Conservation (phyloP, 305 asterid species). For the Fraxinus floribunda region DNA sequence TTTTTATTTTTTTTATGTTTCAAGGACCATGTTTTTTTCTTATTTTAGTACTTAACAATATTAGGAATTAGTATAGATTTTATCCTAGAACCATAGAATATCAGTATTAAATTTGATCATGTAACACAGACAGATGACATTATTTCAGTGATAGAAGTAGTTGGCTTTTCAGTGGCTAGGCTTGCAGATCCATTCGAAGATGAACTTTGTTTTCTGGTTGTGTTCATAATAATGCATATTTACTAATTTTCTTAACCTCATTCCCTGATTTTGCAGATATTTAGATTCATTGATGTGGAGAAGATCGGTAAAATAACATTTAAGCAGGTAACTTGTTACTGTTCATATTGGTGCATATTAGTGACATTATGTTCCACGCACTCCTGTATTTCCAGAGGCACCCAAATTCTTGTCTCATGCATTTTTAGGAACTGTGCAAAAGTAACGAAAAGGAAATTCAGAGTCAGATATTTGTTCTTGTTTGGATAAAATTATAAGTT, state of each 20-base stretch:
- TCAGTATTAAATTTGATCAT: neutral
- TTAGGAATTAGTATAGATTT: neutral
- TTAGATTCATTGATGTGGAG: slow-evolving; percentile 69
- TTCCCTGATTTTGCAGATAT: slow-evolving; percentile 55
- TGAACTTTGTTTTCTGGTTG: slow-evolving; percentile 3
- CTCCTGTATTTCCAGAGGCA: neutral
- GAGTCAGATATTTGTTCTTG: neutral
- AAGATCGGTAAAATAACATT: slow-evolving; percentile 73
- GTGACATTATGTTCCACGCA: neutral
- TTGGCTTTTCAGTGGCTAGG: slow-evolving; percentile 7
- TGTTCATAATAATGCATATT: slow-evolving; percentile 4
- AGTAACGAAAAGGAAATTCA: neutral
- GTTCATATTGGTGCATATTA: neutral
- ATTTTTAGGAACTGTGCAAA: neutral
- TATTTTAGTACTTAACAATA: neutral
- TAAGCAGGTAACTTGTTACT: slow-evolving; percentile 55
- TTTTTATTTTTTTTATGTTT: neutral
- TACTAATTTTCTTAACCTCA: neutral
- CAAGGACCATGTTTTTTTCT: neutral
- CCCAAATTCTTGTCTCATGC: neutral
- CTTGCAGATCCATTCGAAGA: neutral
- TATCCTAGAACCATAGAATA: neutral
- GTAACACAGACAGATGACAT: neutral
- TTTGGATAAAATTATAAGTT: neutral
- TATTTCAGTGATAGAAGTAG: neutral